A percentile compares a stretch with the other conserved stretches of the same genome.
Evolutionary conservation across 2,329 filamentous ascomycete species (phyloP).

Genomic region (Fusarium sp.): DNA sequence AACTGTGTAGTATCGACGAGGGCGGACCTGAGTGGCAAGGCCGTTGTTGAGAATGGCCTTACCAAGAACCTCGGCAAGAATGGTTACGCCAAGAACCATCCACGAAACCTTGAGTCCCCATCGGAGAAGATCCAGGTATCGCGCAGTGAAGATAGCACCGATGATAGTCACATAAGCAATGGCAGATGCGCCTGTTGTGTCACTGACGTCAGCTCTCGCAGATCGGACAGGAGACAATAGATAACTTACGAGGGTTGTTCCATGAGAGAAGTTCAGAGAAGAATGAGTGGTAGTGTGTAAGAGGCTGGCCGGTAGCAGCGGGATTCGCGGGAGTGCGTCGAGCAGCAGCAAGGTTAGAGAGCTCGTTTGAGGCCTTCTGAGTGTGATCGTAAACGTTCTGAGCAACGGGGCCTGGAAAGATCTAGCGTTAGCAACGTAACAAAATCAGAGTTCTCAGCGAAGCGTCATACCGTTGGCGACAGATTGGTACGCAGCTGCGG

Average conservation of each 20-base stretch:
- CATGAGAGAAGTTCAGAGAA: conserved; percentile 77
- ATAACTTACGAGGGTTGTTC: conserved; percentile 72
- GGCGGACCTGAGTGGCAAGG: conserved; percentile 73
- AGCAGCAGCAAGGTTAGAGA: conserved; percentile 68
- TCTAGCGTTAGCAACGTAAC: conserved; percentile 23
- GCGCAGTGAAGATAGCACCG: conserved; percentile 69
- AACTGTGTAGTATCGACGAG: conserved; percentile 75
- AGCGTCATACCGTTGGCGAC: conserved; percentile 59
- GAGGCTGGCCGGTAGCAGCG: conserved; percentile 70
- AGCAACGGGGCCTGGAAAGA: conserved; percentile 65
- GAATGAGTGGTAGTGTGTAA: conserved; percentile 78
- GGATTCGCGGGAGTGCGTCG: conserved; percentile 65
- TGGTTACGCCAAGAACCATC: conserved; percentile 69
- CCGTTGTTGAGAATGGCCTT: conserved; percentile 72
- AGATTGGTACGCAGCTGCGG: conserved; percentile 61
- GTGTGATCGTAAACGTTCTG: conserved; percentile 68
- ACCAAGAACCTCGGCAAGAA: conserved; percentile 70
- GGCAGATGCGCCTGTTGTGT: conserved; percentile 66
- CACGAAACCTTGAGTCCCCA: conserved; percentile 74
- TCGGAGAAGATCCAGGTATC: conserved; percentile 75
- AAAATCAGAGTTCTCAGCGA: conserved; percentile 23
- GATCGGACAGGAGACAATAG: neutral
- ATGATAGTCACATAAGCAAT: conserved; percentile 72
- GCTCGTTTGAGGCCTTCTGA: conserved; percentile 66
- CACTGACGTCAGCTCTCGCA: conserved; percentile 29